Evolutionary conservation across 495 filamentous ascomycete species (phyloP).

Genomic region (Daldinia bambusicola): DNA sequence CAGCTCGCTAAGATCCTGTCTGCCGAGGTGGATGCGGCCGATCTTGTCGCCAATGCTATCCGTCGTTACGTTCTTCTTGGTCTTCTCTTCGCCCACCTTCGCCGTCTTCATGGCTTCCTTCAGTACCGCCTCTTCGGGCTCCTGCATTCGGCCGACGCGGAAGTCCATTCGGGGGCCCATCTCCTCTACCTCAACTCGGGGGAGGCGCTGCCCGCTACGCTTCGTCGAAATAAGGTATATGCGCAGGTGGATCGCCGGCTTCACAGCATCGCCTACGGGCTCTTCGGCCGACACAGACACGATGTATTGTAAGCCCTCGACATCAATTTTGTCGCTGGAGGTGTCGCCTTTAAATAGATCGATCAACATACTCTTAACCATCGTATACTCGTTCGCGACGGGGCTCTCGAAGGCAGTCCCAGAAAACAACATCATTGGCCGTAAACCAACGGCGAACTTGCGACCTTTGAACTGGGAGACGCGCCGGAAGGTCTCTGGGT

Average conservation of each 20-base stretch:
- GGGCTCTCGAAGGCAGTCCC: slow-evolving; percentile 85
- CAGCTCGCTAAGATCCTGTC: slow-evolving; percentile 85
- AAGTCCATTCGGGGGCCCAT: slow-evolving; percentile 97
- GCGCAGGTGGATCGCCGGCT: slow-evolving; percentile 81
- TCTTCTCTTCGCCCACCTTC: slow-evolving; percentile 75
- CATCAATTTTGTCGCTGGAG: slow-evolving; percentile 80
- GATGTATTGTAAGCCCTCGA: slow-evolving; percentile 91
- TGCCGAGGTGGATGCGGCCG: slow-evolving; percentile 89
- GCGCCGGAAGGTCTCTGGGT: slow-evolving; percentile 70
- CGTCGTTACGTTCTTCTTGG: slow-evolving; percentile 94
- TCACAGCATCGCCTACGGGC: slow-evolving; percentile 58
- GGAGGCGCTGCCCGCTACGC: slow-evolving; percentile 84
- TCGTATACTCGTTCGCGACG: slow-evolving; percentile 75
- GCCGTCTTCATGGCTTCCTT: slow-evolving; percentile 93
- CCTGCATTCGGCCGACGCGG: slow-evolving; percentile 79
- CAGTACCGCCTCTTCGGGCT: slow-evolving; percentile 77
- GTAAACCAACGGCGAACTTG: slow-evolving; percentile 82
- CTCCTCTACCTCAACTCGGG: slow-evolving; percentile 91
- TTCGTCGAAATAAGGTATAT: slow-evolving; percentile 86
- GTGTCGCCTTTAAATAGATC: slow-evolving; percentile 82
- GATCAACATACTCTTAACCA: slow-evolving; percentile 85
- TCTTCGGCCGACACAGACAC: slow-evolving; percentile 84
- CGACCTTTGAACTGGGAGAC: slow-evolving; percentile 83
- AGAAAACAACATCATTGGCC: slow-evolving; percentile 87
- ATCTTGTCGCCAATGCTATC: slow-evolving; percentile 96